phyloP scores from a whole-genome alignment of 140 eudicot species.

The Senecio squalidus region DNA sequence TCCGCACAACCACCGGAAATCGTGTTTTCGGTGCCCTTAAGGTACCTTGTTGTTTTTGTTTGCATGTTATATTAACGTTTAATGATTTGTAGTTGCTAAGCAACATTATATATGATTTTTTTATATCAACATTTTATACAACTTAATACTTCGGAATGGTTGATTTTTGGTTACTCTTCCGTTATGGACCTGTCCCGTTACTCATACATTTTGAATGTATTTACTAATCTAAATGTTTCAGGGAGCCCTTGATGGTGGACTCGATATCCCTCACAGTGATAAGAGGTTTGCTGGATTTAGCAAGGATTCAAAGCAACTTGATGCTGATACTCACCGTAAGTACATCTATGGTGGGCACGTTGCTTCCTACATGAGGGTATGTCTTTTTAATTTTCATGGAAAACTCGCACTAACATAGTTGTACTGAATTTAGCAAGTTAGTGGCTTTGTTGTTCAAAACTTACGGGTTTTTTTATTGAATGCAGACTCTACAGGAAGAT shows the following conservation, averaged over 20 bases:
- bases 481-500: constrained; percentile 33
- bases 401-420: not conserved
- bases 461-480: not conserved
- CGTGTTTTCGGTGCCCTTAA: constrained; percentile 47
- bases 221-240: constrained; percentile 7
- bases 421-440: not conserved
- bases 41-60: constrained; percentile 16
- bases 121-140: too few species aligned
- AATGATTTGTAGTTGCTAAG: too few species aligned
- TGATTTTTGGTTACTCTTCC: too few species aligned
- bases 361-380: constrained; percentile 42
- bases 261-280: constrained; percentile 48
- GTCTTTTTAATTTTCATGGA: not conserved
- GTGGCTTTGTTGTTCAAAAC: not conserved
- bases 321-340: constrained; percentile 44
- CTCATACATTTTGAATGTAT: too few species aligned
- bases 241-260: constrained; percentile 55
- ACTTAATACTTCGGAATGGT: too few species aligned
- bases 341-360: constrained; percentile 48
- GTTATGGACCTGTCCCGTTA: too few species aligned
- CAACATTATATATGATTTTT: too few species aligned
- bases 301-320: constrained; percentile 39
- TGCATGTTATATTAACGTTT: not conserved
- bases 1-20: constrained; percentile 36
- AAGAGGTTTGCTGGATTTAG: constrained; percentile 46